phyloP scores from a whole-genome alignment of 176 grass and related monocot genomes.

The Secale cereale region DNA sequence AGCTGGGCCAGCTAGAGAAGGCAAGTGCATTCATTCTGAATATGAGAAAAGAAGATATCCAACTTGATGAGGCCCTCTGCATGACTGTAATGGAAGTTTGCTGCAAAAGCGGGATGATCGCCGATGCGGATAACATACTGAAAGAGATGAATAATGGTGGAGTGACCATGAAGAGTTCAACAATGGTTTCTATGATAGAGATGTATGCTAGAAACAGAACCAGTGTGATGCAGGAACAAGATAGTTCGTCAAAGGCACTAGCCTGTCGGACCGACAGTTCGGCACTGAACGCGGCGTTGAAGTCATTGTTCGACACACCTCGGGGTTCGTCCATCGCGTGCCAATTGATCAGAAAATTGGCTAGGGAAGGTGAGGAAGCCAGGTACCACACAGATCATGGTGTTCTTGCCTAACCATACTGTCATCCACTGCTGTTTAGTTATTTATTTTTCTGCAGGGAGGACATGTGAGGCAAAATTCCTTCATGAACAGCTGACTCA shows the following conservation, averaged over 20 bases:
- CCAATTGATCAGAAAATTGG: constrained; percentile 70
- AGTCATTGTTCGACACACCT: constrained; percentile 49
- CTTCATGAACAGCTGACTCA: constrained; percentile 51
- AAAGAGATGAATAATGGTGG: constrained; percentile 50
- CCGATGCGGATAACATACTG: constrained; percentile 50
- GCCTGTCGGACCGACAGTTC: constrained; percentile 14
- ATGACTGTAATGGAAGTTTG: constrained; percentile 75
- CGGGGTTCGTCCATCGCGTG: constrained; percentile 44
- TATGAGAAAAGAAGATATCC: constrained; percentile 38
- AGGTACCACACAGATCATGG: background rate
- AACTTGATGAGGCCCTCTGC: constrained; percentile 67
- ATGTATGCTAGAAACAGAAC: constrained; percentile 59
- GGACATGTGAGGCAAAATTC: constrained; percentile 46
- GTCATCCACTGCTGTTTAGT: constrained; percentile 18
- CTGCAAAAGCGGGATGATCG: constrained; percentile 50
- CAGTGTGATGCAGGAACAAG: constrained; percentile 42
- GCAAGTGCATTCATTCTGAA: constrained; percentile 54
- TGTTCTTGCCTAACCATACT: constrained; percentile 4
- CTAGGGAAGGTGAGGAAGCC: constrained; percentile 70
- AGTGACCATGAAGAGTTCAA: constrained; percentile 31
- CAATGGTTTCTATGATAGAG: constrained; percentile 49
- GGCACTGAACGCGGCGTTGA: constrained; percentile 19
- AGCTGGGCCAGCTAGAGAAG: constrained; percentile 63
- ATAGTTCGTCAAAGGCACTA: constrained; percentile 31
- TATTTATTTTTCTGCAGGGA: constrained; percentile 57